Evolutionary conservation across 495 filamentous ascomycete species (phyloP), one percentile per base, ranked within the genome.

Genomic region (Xylaria bambusicola): DNA sequence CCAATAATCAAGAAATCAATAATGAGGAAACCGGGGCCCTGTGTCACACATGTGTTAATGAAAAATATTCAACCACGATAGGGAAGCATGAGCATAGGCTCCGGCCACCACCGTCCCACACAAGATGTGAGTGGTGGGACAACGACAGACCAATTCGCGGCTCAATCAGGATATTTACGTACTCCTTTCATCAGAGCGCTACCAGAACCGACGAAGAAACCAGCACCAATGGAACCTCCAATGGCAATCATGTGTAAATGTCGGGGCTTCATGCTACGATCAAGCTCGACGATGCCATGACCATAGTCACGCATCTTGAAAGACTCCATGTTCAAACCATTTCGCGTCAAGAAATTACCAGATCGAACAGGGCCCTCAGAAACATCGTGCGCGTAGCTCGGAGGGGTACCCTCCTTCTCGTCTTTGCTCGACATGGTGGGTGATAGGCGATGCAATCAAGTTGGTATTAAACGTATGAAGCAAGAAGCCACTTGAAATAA

Each of bases 191-290:
- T 51, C 51, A 82, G 68, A 15, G 79, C 78, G 38, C 67, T 64
- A 56, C 81, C 81, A 15, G 81, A 80, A 29, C 81, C 75, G 62
- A 82, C 78, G 67, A 81, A 82, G 68, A 81, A 84, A 73, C 74
- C 87, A 24, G 87, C 88, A 44, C 87, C 87, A 53, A 90, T 89
- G 4, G 84, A 86, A 38, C 87, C 86, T 24, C 87, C 87, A 62
- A 90, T 88, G 49, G 87, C 86, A 66, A 91, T 91, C 83, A 91
- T 89, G 71, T 90, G 86, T 59, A 90, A 68, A 71, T 90, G 86
- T 47, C 87, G 78, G 26, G 79, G 76, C 73, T 84, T 84, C 73
- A 90, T 76, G 65, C 76, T 79, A 38, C 86, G 84, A 72, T 89
- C 79, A 56, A 83, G 75, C 64, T 77, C 68, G 35, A 73, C 60